Conservation (phyloP, 768 basidiomycete genomes). For the Agaricus subrufescens region DNA sequence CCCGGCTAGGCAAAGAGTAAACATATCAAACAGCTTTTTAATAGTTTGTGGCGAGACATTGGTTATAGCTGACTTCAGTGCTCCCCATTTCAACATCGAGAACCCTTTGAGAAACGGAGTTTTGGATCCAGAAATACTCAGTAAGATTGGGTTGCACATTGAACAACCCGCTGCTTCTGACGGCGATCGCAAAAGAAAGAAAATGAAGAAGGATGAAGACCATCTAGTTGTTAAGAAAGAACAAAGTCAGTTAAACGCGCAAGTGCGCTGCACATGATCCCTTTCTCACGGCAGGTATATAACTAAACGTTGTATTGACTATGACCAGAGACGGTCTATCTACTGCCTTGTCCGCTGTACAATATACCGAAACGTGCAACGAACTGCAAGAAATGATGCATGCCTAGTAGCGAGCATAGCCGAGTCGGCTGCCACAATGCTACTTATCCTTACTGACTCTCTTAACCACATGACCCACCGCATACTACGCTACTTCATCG, state of each 20-base stretch:
- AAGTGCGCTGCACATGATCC: no score
- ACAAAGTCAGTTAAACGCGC: no score
- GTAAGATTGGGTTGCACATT: background rate
- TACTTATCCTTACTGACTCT: no score
- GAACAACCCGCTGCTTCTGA: background rate
- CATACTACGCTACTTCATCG: constrained; percentile 7
- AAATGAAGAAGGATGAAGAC: background rate
- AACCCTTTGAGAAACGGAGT: background rate
- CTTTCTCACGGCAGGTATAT: no score
- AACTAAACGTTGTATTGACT: no score
- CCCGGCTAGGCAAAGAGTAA: background rate
- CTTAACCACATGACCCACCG: background rate
- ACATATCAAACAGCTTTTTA: background rate
- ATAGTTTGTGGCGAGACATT: no score
- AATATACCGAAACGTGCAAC: no score
- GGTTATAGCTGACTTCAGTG: background rate
- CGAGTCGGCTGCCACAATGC: no score
- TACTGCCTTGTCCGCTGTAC: no score
- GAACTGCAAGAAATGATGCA: background rate
- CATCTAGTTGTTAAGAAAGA: no score
- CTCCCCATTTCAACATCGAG: background rate
- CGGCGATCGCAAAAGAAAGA: background rate
- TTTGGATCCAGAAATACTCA: background rate
- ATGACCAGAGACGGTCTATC: no score
- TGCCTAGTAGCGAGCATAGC: background rate